phyloP scores from a whole-genome alignment of 345 rosid species.

The Excoecaria agallocha region DNA sequence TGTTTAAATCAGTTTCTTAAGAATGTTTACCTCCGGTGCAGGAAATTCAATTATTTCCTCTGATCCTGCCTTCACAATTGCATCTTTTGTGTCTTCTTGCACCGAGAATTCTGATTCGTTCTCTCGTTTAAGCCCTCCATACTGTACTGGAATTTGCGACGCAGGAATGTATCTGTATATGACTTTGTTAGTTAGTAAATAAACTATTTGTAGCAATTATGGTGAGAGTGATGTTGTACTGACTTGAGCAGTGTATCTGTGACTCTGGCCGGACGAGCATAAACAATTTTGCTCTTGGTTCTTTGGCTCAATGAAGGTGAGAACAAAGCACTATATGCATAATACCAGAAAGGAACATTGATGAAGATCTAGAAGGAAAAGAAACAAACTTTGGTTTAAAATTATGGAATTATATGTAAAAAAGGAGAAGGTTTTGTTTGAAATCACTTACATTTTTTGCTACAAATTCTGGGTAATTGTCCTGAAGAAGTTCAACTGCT shows the following conservation, averaged over 20 bases:
- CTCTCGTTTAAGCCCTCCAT: conserved; percentile 27
- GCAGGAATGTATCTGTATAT: conserved; percentile 26
- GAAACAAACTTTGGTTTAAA: too few species aligned
- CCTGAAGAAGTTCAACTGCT: conserved; percentile 24
- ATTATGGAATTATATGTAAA: background rate
- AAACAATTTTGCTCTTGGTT: conserved; percentile 23
- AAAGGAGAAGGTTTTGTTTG: too few species aligned
- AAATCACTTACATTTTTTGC: conserved; percentile 19
- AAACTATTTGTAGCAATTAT: too few species aligned
- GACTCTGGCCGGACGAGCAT: conserved; percentile 20
- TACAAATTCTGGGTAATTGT: conserved; percentile 32
- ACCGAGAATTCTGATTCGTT: conserved; percentile 15
- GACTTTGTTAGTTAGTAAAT: too few species aligned
- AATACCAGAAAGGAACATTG: conserved; percentile 34
- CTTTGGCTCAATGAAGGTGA: conserved; percentile 24
- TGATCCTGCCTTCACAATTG: conserved; percentile 16
- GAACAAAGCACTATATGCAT: conserved; percentile 23
- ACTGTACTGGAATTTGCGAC: conserved; percentile 21
- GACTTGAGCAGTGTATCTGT: conserved; percentile 26
- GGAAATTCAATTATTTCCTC: conserved; percentile 22
- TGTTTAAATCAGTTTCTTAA: too few species aligned
- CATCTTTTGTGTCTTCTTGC: conserved; percentile 14
- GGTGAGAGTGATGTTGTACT: background rate
- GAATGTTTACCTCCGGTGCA: conserved; percentile 15
- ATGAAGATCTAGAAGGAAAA: conserved; percentile 22